Conservation (phyloP, 2,329 filamentous ascomycete genomes). For the Ascochyta viciae-villosae region DNA sequence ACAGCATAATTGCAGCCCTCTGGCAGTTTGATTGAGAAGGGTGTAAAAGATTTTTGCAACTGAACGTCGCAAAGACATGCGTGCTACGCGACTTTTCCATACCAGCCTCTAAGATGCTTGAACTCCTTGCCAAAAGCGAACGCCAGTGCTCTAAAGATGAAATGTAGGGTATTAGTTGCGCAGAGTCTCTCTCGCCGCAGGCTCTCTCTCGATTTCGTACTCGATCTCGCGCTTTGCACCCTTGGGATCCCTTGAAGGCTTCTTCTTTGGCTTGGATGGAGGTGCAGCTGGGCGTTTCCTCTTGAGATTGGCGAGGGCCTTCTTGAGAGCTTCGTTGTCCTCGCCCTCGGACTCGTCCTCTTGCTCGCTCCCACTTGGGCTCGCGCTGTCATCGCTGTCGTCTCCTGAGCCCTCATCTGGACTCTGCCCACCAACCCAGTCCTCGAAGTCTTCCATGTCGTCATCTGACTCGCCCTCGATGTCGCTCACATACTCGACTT, state of each 20-base stretch:
- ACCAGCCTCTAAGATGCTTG: slow-evolving; percentile 15
- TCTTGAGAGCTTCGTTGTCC: slow-evolving; percentile 63
- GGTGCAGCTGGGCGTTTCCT: slow-evolving; percentile 62
- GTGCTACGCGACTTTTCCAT: slow-evolving; percentile 14
- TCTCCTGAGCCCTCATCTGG: slow-evolving; percentile 62
- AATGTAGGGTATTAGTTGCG: slow-evolving; percentile 37
- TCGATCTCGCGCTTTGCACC: slow-evolving; percentile 75
- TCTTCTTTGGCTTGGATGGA: slow-evolving; percentile 64
- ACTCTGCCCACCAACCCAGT: slow-evolving; percentile 83
- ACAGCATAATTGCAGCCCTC: neutral
- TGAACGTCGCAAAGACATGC: neutral
- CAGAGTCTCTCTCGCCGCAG: slow-evolving; percentile 49
- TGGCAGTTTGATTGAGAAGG: neutral
- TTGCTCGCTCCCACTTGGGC: slow-evolving; percentile 55
- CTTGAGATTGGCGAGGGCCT: slow-evolving; percentile 61
- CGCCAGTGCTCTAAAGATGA: slow-evolving; percentile 22
- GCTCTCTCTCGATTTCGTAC: slow-evolving; percentile 74
- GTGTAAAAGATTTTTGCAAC: neutral
- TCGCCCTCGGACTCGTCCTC: slow-evolving; percentile 64
- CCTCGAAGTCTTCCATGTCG: slow-evolving; percentile 76
- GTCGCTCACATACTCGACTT: slow-evolving; percentile 93
- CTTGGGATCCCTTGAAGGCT: slow-evolving; percentile 55
- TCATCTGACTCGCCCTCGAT: slow-evolving; percentile 77
- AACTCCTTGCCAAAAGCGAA: slow-evolving; percentile 22
- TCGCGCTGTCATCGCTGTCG: slow-evolving; percentile 66